phyloP scores from a whole-genome alignment of 1,284 basidiomycete species.

The Gastroboletus turbinatus region DNA sequence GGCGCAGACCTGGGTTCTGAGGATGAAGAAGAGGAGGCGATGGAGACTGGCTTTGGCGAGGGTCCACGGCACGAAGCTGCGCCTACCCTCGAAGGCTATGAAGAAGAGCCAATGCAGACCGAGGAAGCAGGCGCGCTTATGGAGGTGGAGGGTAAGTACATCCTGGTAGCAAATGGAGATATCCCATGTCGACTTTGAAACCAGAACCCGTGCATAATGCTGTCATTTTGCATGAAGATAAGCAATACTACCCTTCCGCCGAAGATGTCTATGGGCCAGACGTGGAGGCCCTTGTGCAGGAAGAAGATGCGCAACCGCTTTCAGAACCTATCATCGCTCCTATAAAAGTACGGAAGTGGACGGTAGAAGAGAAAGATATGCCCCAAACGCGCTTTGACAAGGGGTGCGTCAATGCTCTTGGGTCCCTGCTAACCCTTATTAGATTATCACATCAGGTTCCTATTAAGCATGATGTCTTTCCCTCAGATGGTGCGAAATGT shows the following conservation, averaged over 20 bases:
- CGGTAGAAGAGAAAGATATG: constrained; percentile 89
- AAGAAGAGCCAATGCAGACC: constrained; percentile 59
- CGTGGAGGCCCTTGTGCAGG: constrained; percentile 96
- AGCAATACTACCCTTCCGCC: constrained; percentile 96
- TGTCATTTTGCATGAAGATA: constrained; percentile 94
- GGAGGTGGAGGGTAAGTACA: constrained; percentile 74
- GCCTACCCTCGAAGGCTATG: constrained; percentile 74
- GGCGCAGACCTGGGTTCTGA: constrained; percentile 91
- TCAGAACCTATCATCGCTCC: constrained; percentile 96
- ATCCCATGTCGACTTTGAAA: constrained; percentile 5
- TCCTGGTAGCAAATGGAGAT: neutral
- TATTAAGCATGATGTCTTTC: constrained; percentile 89
- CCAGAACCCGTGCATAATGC: constrained; percentile 79
- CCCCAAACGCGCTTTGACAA: constrained; percentile 93
- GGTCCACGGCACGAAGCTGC: constrained; percentile 36
- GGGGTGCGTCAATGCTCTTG: constrained; percentile 56
- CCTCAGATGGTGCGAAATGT: constrained; percentile 96
- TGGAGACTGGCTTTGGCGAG: constrained; percentile 48
- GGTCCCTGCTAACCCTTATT: constrained; percentile 8
- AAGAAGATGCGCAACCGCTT: constrained; percentile 96
- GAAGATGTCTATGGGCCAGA: constrained; percentile 90
- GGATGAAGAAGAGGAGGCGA: constrained; percentile 65
- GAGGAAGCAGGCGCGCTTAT: constrained; percentile 67
- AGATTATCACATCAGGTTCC: constrained; percentile 57
- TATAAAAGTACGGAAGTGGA: constrained; percentile 90